Base-by-base conservation (phyloP, 495 filamentous ascomycete genomes). In the Xylaria sp. region DNA sequence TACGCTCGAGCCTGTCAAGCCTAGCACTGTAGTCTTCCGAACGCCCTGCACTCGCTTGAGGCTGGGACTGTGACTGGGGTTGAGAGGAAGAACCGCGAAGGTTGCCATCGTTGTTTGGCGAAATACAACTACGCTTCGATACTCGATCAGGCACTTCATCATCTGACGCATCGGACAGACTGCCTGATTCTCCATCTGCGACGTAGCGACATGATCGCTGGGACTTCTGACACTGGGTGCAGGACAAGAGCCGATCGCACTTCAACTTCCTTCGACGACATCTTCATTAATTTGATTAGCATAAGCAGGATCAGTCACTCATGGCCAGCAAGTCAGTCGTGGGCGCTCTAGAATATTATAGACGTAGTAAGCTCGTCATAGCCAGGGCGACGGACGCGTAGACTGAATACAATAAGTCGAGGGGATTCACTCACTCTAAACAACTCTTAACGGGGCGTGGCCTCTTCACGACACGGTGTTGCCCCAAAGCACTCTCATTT, bases 261-360 rank as follows among this genome's bases (percentile, higher is more conserved):
- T 84, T 87, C 44, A 89, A 81, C 71, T 90, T 90, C 26, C 88
- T 82, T 76, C 86, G 86, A 70, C 88, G 87, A 74, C 88, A 86
- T 61, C 67, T 67, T 67, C 46, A 55, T 53, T 17, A n/a, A 9
- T 26, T 15, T 12, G 5, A 41, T 67, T 61, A 69, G 67, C 29
- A 46, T 41, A 33, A n/a, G n/a, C 33, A 61, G 24, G n/a, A 33
- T 9, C 8, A 37, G 44, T 43, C 33, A 43, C 21, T 35, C 14
- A 31, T 14, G 9, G 15, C 7, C 29, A 21, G 33, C 11, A 21
- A 8, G 31, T 37, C 5, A 24, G 11, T 55, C n/a, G 24, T 26
- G 4, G 3, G 14, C 19, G 57, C 33, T 59, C 31, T 21, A 5
- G 53, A 21, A 12, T 59, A 59, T 37, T 4, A 59, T 37, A 5